A percentile compares a stretch with the other conserved stretches of the same genome.
phyloP scores from a whole-genome alignment of 768 basidiomycete genomes.

The Lentinula boryana region DNA sequence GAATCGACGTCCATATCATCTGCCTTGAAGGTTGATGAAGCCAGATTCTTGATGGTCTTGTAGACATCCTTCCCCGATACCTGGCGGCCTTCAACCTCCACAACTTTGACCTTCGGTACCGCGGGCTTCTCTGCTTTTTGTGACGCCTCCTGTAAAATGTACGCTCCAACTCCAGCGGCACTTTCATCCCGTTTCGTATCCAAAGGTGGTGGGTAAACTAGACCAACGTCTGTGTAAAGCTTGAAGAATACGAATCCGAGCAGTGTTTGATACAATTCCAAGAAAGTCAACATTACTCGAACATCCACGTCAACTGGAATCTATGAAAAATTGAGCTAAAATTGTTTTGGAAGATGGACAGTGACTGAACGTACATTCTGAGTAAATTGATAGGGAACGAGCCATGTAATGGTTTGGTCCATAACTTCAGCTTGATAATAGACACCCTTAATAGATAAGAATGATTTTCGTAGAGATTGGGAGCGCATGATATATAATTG shows the following conservation, averaged over 20 bases:
- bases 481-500: slow-evolving; percentile 93
- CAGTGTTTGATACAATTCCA: slow-evolving; percentile 96
- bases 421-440: slow-evolving; percentile 97
- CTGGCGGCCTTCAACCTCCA: slow-evolving; percentile 36
- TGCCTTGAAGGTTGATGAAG: slow-evolving; percentile 16
- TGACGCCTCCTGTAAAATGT: slow-evolving; percentile 54
- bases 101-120: slow-evolving; percentile 25
- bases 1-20: slow-evolving; percentile 32
- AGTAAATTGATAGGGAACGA: slow-evolving; percentile 96
- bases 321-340: slow-evolving; percentile 31
- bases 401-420: slow-evolving; percentile 91
- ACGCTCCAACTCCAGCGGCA: slow-evolving; percentile 85
- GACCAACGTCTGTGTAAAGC: slow-evolving; percentile 89
- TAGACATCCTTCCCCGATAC: slow-evolving; percentile 49
- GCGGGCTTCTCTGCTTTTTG: slow-evolving; percentile 35
- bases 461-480: slow-evolving; percentile 78
- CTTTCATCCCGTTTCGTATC: slow-evolving; percentile 78
- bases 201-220: slow-evolving; percentile 93
- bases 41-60: slow-evolving; percentile 56
- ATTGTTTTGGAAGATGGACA: neutral
- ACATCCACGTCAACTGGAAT: slow-evolving; percentile 95
- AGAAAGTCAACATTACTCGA: slow-evolving; percentile 95
- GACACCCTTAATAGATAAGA: slow-evolving; percentile 95
- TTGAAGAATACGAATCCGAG: slow-evolving; percentile 96
- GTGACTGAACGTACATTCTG: slow-evolving; percentile 60